Evolutionary conservation across 768 basidiomycete species (phyloP), one percentile per base, ranked within the genome.

Genomic region (Pisolithus albus): DNA sequence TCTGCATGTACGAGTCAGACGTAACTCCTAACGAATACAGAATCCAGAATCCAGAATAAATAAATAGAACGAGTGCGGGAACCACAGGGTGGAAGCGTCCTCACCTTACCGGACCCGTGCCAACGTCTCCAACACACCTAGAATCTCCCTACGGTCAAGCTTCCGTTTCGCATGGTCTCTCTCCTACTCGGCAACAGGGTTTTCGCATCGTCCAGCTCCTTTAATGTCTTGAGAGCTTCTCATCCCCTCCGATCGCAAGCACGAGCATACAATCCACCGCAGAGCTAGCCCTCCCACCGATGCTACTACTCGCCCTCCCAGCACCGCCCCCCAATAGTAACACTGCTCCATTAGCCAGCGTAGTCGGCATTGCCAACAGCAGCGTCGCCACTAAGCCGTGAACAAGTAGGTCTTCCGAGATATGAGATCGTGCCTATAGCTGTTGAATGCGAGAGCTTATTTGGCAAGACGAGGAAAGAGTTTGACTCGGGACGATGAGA

Each of bases 101-200:
- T 15, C 10, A 36, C 51, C 5, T 44, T 51, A 24, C n/a, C n/a
- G 28, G 6, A 47, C 32, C n/a, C 11, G 30, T 16, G 63, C 70
- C 36, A 74, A 66, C 53, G 69, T 57, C 62, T 50, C 55, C 41
- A 78, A 62, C 46, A 72, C 64, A 19, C 56, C 39, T 19, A 69
- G 30, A 23, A 74, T 73, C 8, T 69, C 72, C 46, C 58, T 65
- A 1, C 67, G 66, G 10, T 69, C 64, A 38, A 80, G 53, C 54
- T 72, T 74, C 88, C 89, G 91, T 68, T 75, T 80, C 44, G 85
- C 88, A 66, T 88, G 42, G 87, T 89, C n/a, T 83, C 84, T 64
- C 77, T 84, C 46, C 76, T 76, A 56, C 84, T 81, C 44, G 83
- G 84, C 51, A 79, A 82, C 49, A 80, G 79, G 48, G 86, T 90